These are phyloP conservation scores for Podila epigama DNA, from an alignment of 192 early-diverging fungal species.

Conservation along the genomic window DNA sequence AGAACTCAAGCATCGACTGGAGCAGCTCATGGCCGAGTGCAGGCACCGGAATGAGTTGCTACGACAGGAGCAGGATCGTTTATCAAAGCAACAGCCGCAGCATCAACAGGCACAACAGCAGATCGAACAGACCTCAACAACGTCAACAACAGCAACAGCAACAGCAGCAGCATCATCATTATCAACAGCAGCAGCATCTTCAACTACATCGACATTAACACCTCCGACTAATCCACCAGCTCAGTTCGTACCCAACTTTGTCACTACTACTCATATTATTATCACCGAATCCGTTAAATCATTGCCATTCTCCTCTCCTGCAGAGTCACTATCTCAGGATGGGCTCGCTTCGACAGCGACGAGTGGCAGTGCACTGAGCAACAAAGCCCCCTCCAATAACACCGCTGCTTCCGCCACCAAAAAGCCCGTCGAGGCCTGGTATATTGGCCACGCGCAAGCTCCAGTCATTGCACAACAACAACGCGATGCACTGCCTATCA, in stretches of 20 bases:
- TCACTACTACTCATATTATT: slow-evolving; percentile 15
- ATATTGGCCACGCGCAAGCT: slow-evolving; percentile 19
- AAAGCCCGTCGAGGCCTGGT: slow-evolving; percentile 36
- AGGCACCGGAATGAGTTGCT: slow-evolving; percentile 8
- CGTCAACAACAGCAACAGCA: slow-evolving; percentile 14
- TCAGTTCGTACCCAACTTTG: background rate
- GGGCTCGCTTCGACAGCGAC: background rate
- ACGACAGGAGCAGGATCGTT: slow-evolving; percentile 7
- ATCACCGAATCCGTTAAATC: background rate
- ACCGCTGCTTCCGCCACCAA: background rate
- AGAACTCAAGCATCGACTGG: slow-evolving; percentile 29
- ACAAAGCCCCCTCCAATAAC: background rate
- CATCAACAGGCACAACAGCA: background rate
- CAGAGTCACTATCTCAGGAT: background rate
- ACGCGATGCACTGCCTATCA: slow-evolving; percentile 36
- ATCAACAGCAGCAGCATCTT: slow-evolving; percentile 20
- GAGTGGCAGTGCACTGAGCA: background rate
- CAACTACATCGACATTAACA: slow-evolving; percentile 15
- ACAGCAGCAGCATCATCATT: slow-evolving; percentile 29
- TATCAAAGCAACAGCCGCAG: background rate
- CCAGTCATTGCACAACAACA: slow-evolving; percentile 10
- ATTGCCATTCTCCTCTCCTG: background rate
- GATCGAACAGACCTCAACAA: background rate
- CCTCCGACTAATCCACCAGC: slow-evolving; percentile 16
- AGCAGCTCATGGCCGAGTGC: slow-evolving; percentile 30